These are phyloP conservation scores for Naematelia encephala DNA, from an alignment of 768 basidiomycete genomes.

Conservation along the genomic window DNA sequence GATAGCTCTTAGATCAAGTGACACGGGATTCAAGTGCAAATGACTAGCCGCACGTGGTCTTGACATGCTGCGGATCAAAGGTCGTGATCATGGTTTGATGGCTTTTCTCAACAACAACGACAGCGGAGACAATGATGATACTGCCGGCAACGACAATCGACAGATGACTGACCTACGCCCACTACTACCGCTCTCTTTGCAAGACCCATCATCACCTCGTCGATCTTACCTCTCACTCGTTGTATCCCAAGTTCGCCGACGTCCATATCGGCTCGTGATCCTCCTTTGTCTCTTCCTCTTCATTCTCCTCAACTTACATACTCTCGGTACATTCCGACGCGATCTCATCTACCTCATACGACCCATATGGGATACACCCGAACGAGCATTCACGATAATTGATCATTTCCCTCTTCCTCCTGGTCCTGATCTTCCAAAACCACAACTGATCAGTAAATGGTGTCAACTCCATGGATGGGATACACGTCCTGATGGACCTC, in stretches of 20 bases:
- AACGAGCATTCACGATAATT: slow-evolving; percentile 9
- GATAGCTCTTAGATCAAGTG: no score
- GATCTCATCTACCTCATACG: slow-evolving; percentile 27
- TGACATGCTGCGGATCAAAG: no score
- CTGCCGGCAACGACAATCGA: not conserved
- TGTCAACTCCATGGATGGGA: slow-evolving; percentile 23
- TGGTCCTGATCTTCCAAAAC: no score
- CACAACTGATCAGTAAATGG: slow-evolving; percentile 5
- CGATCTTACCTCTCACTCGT: not conserved
- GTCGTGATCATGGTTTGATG: no score
- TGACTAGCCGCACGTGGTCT: no score
- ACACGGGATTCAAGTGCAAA: no score
- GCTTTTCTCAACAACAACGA: no score
- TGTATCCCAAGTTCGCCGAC: not conserved
- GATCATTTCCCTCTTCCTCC: slow-evolving; percentile 16
- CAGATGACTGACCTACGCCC: not conserved
- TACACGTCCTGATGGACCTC: slow-evolving; percentile 2
- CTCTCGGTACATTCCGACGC: slow-evolving; percentile 10
- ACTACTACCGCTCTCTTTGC: not conserved
- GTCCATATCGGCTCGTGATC: not conserved
- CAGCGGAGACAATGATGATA: no score
- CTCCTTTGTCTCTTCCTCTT: slow-evolving; percentile 2
- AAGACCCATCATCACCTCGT: not conserved
- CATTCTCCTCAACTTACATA: not conserved
- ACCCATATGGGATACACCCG: slow-evolving; percentile 26